These are phyloP conservation scores for Aspergillus incahuasiensis DNA, from an alignment of 495 filamentous ascomycete genomes.

Conservation along the genomic window DNA sequence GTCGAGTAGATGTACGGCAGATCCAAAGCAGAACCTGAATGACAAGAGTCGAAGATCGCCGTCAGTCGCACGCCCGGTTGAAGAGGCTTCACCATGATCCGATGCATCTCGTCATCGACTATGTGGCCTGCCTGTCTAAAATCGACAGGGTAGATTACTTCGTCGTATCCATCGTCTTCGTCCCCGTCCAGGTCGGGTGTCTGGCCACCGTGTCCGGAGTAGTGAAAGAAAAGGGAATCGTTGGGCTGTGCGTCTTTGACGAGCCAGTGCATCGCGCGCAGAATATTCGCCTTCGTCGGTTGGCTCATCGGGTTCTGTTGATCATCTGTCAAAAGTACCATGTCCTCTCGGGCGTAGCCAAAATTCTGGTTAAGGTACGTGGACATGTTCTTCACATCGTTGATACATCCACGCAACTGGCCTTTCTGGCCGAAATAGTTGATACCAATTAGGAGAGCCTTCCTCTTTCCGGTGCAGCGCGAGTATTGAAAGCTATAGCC, in stretches of 20 bases:
- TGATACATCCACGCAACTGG: slow-evolving; percentile 92
- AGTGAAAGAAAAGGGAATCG: slow-evolving; percentile 98
- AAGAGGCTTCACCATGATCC: slow-evolving; percentile 87
- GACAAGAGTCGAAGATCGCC: slow-evolving; percentile 99
- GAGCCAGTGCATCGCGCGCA: slow-evolving; percentile 97
- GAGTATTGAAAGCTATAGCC: slow-evolving; percentile 87
- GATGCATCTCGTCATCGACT: slow-evolving; percentile 97
- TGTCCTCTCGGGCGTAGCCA: slow-evolving; percentile 91
- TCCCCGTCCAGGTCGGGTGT: slow-evolving; percentile 94
- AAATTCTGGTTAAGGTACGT: slow-evolving; percentile 85
- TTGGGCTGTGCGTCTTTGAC: slow-evolving; percentile 92
- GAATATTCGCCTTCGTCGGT: slow-evolving; percentile 92
- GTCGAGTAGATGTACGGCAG: slow-evolving; percentile 97
- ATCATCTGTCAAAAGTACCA: slow-evolving; percentile 97
- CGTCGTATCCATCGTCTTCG: slow-evolving; percentile 93
- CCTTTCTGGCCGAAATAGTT: slow-evolving; percentile 96
- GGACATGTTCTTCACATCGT: slow-evolving; percentile 98
- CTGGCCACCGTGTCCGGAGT: slow-evolving; percentile 95
- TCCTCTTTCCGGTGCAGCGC: slow-evolving; percentile 82
- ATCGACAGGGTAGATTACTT: slow-evolving; percentile 97
- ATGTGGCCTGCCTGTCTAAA: slow-evolving; percentile 89
- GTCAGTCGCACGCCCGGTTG: slow-evolving; percentile 84
- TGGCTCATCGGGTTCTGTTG: slow-evolving; percentile 97
- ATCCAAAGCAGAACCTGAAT: slow-evolving; percentile 93
- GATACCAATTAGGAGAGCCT: slow-evolving; percentile 93